Evolutionary conservation across 2,329 filamentous ascomycete species (phyloP), one percentile per base, ranked within the genome.

Genomic region (Coccinonectria pachysandricola): DNA sequence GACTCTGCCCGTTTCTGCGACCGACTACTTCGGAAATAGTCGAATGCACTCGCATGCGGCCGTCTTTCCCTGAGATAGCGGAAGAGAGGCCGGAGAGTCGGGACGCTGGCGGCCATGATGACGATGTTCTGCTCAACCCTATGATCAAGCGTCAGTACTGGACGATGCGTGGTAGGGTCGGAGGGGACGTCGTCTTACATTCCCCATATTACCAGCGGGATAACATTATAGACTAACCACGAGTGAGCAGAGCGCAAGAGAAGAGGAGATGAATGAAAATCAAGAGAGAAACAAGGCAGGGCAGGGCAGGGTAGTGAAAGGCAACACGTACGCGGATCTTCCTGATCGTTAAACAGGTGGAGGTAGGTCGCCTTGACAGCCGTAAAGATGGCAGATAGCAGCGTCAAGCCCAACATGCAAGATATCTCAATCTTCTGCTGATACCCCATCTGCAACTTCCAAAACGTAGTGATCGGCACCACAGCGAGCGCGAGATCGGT

Each of bases 71-170:
- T 30, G 14, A 30, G 12, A 4, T 36, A 3, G 8, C 22, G 26
- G 6, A 35, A n/a, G 8, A 35, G 32, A 7, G 32, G 32, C 4
- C 29, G 21, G 4, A 28, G 2, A 8, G 34, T 37, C 3, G 29
- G 28, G 4, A 32, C 24, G 12, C 29, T 24, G 1, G 32, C 32
- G 4, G 34, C 34, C 28, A 32, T 32, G 15, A 37, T 35, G 8
- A 37, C 28, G 8, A 37, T 17, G 7, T 37, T 35, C 20, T 37
- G 28, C 9, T 37, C 34, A 3, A 36, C 14, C 10, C 34, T 36
- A 9, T 1, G 4, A 35, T 21, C 8, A 10, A 4, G 7, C 6
- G 8, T 15, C 5, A 9, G 7, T 4, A 6, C 3, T 5, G 3
- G 11, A 8, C 6, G n/a, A n/a, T n/a, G n/a, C n/a, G n/a, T n/a